These are phyloP conservation scores for Gracilaria caudata DNA, from an alignment of 23 red algal species.

Conservation along the genomic window DNA sequence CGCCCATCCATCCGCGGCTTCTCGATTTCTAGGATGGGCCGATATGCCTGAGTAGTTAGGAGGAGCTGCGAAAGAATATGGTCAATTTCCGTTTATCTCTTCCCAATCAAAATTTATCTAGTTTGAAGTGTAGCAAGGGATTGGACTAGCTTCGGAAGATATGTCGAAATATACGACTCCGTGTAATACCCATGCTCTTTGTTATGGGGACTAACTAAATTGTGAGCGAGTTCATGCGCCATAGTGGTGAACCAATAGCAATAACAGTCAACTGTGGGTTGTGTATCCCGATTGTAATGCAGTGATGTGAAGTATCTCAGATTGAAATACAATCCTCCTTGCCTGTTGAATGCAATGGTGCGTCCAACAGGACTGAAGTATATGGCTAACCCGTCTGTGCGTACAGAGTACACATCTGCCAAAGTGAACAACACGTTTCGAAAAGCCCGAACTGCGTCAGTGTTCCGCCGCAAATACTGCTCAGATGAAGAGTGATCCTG, in stretches of 20 bases:
- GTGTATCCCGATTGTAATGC: conserved; percentile 13
- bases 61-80: neutral
- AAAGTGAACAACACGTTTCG: conserved; percentile 19
- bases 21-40: conserved; percentile 23
- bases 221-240: conserved; percentile 78
- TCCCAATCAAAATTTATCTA: neutral
- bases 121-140: conserved; percentile 10
- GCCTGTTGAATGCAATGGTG: conserved; percentile 64
- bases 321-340: conserved; percentile 57
- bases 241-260: conserved; percentile 64
- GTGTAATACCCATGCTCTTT: conserved; percentile 65
- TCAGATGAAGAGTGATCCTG: neutral
- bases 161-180: conserved; percentile 49
- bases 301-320: conserved; percentile 60
- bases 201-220: conserved; percentile 50
- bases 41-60: conserved; percentile 4
- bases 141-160: conserved; percentile 22
- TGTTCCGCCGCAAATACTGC: conserved; percentile 23
- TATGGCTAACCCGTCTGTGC: conserved; percentile 38
- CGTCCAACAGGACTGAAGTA: conserved; percentile 34
- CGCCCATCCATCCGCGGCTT: neutral
- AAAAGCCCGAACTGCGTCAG: conserved; percentile 20
- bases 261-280: conserved; percentile 30
- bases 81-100: neutral
- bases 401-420: conserved; percentile 39